Evolutionary conservation across 495 filamentous ascomycete genomes (phyloP).

Genomic region (Ascodesmis nigricans): DNA sequence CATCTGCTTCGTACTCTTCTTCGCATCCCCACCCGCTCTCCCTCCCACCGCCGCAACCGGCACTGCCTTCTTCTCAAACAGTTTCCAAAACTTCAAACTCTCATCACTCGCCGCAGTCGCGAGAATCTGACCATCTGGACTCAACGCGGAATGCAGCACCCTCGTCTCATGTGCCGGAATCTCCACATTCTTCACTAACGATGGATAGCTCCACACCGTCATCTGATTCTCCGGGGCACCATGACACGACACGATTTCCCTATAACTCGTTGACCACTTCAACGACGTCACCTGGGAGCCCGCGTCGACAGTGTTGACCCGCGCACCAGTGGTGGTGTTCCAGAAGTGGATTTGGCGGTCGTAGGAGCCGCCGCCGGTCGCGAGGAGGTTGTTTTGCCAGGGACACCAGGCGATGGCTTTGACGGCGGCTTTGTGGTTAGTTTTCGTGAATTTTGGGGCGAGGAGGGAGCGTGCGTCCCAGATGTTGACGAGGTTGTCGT

Average conservation of each 20-base stretch:
- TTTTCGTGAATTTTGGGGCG: constrained; percentile 96
- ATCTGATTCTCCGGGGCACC: constrained; percentile 97
- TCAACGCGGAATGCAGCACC: constrained; percentile 82
- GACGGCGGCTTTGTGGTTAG: constrained; percentile 93
- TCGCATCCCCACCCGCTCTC: constrained; percentile 32
- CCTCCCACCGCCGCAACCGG: constrained; percentile 34
- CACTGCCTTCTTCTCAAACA: constrained; percentile 94
- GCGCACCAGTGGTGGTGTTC: constrained; percentile 92
- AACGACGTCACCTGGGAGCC: constrained; percentile 91
- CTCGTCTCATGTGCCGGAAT: constrained; percentile 97
- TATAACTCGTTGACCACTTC: constrained; percentile 87
- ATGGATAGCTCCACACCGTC: constrained; percentile 97
- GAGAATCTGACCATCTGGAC: constrained; percentile 90
- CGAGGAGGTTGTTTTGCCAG: constrained; percentile 91
- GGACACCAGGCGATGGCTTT: constrained; percentile 98
- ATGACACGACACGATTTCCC: constrained; percentile 89
- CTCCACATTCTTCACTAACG: constrained; percentile 86
- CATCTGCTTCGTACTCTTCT: constrained; percentile 68
- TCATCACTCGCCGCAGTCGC: constrained; percentile 75
- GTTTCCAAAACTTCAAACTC: constrained; percentile 98
- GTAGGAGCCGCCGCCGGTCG: constrained; percentile 87
- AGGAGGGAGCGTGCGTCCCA: constrained; percentile 88
- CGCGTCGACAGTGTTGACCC: constrained; percentile 96
- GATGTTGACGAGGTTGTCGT: constrained; percentile 96
- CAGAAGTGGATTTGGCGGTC: constrained; percentile 98